Percentiles rank a stretch among this genome's conserved stretches.
Conservation (phyloP, 225 moss, liverwort and hornwort genomes). For the Marchantia paleacea region DNA sequence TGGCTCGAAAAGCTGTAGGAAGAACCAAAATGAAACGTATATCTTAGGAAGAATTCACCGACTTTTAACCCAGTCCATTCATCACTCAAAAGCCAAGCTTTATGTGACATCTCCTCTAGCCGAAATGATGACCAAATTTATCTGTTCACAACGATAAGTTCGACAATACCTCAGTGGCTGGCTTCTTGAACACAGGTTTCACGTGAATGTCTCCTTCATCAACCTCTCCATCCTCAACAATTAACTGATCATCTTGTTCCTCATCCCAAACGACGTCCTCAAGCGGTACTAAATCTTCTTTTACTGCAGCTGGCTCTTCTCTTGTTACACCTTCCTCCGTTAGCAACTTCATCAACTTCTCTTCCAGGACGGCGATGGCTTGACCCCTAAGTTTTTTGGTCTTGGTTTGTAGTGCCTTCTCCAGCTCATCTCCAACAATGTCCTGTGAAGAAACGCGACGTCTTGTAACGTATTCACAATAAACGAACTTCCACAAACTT, state of each 20-base stretch:
- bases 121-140: not conserved
- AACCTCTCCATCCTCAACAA: conserved; percentile 79
- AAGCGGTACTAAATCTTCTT: conserved; percentile 35
- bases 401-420: conserved; percentile 77
- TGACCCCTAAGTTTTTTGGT: conserved; percentile 76
- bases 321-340: conserved; percentile 61
- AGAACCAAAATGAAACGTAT: conserved; percentile 4
- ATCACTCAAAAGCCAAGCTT: not conserved
- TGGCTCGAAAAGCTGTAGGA: conserved; percentile 76
- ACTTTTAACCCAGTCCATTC: not conserved
- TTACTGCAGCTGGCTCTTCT: conserved; percentile 44
- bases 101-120: not conserved
- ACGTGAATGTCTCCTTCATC: conserved; percentile 95
- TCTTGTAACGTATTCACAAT: too few relatives aligned
- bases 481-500: too few relatives aligned
- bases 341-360: conserved; percentile 60
- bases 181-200: conserved; percentile 51
- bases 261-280: conserved; percentile 50
- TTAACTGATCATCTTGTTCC: conserved; percentile 74
- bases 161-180: conserved; percentile 54
- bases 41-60: not conserved
- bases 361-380: conserved; percentile 68
- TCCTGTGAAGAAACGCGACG: conserved; percentile 32
- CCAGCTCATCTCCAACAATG: conserved; percentile 74
- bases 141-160: not conserved